Base-by-base conservation (phyloP, 495 filamentous ascomycete species). In the Talaromyces liani region DNA sequence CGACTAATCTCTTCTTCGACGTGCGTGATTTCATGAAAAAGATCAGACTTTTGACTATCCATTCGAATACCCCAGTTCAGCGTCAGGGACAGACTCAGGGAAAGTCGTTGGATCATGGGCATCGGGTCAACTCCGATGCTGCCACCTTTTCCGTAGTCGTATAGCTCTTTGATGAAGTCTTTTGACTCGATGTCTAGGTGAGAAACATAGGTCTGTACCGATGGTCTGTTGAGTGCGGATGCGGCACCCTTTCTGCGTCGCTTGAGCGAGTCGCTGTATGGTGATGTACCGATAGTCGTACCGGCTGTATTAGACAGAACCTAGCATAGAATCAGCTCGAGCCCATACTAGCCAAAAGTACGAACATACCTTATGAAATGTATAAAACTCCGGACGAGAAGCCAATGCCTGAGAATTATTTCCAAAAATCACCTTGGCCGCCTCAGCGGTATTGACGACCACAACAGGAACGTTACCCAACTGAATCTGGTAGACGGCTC, bases 211-310 rank as follows among this genome's bases (percentile, higher is more conserved):
- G 78, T 84, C 8, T 82, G 79, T 0, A 88, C 80, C 0, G 84
- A 80, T 2, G 86, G 84, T 9, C 83, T 79, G 58, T 88, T 88
- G 14, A 89, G 76, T 3, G 86, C 86, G 6, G 83, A 81, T 8
- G 84, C 84, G 2, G 85, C 85, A 4, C 81, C 86, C 70, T 88
- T 89, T 68, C 86, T 77, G 64, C 85, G 77, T 47, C 80, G 70
- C 67, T 87, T 89, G n/a, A 86, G 69, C 4, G 80, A 84, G 1
- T 88, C 85, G 60, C 79, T 83, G 63, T 84, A 88, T 0, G 85
- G 85, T 0, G 83, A 85, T 0, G 86, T 85, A 10, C 85, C 87
- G 61, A 89, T 88, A 0, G 85, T 88, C 4, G 84, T 84, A n/a
- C 85, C 85, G 6, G 84, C 80, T 1, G 84, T 87, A 36, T 81